Evolutionary conservation across 352 stramenopile genomes (phyloP), one percentile per base, ranked within the genome.

Genomic region (Blastocystis sp.): DNA sequence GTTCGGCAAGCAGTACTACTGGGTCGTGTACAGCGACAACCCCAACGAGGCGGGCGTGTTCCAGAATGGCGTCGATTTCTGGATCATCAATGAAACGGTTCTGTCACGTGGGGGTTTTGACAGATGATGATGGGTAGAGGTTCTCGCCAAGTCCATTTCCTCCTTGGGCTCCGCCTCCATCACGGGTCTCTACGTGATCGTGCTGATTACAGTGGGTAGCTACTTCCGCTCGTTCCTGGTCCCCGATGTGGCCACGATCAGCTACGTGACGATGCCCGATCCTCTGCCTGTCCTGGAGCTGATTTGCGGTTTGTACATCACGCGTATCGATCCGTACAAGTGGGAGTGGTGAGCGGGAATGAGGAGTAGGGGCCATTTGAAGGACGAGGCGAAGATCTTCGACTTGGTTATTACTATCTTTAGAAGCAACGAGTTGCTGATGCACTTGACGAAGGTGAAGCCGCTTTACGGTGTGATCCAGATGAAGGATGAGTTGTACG

Each of bases 251-350:
- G 60, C 74, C 24, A 70, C 74, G 0, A 85, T 85, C 74, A 39
- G 33, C 26, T 85, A 85, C 37, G 74, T 85, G 9, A 85, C 74
- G 3, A 55, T 85, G 51, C 74, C 74, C 10, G 74, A 85, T 29
- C 74, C 74, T 10, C 50, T 85, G 16, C 74, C 74, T 6, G 60
- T 85, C 2, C 74, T 85, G 33, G 74, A 85, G 51, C 51, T 85
- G 61, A 85, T 85, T 31, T 85, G 74, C 60, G 74, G 74, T 51
- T 31, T 85, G 74, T 85, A 85, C 37, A 85, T 85, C 33, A 85
- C 74, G 16, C 74, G 74, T 51, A 85, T 85, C 41, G 74, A 85
- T 29, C 55, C 51, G 16, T 85, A 85, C 26, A 85, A 85, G 74
- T 85, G 45, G 33, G 37, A 24, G 31, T 26, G 51, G 26, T n/a